phyloP scores from a whole-genome alignment of 1,139 yeast genomes.

The Candida sp. region DNA sequence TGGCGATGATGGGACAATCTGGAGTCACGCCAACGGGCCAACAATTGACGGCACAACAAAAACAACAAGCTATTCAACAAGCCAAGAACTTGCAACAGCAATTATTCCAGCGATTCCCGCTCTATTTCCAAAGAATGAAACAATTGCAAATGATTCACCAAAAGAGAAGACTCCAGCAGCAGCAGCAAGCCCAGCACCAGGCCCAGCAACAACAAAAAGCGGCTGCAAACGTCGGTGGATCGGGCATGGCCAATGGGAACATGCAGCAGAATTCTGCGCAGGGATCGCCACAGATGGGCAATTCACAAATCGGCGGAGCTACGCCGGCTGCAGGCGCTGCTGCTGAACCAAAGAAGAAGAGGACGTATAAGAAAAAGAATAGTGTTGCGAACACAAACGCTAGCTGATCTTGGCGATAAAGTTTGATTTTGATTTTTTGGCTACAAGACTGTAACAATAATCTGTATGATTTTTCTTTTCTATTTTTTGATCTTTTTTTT shows the following conservation, averaged over 20 bases:
- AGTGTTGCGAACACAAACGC: background rate
- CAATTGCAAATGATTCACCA: conserved; percentile 46
- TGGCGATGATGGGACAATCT: conserved; percentile 49
- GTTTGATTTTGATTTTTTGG: no score
- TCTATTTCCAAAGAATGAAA: conserved; percentile 47
- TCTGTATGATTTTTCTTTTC: background rate
- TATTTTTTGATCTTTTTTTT: background rate
- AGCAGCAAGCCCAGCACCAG: conserved; percentile 14
- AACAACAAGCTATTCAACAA: conserved; percentile 50
- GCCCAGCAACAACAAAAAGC: conserved; percentile 14
- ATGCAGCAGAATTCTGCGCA: conserved; percentile 10
- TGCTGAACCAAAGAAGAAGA: conserved; percentile 14
- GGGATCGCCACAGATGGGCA: conserved; percentile 1
- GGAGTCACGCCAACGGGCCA: conserved; percentile 51
- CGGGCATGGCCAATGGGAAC: background rate
- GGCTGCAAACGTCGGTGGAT: background rate
- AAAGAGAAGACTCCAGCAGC: conserved; percentile 18
- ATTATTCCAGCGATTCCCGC: conserved; percentile 46
- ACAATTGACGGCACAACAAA: conserved; percentile 47
- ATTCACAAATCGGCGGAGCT: background rate
- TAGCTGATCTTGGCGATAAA: background rate
- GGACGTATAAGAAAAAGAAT: conserved; percentile 15
- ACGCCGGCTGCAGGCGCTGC: background rate
- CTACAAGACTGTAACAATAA: background rate
- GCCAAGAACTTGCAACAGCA: conserved; percentile 49